phyloP scores from a whole-genome alignment of 2,329 filamentous ascomycete genomes.

The Penicillium sp. region DNA sequence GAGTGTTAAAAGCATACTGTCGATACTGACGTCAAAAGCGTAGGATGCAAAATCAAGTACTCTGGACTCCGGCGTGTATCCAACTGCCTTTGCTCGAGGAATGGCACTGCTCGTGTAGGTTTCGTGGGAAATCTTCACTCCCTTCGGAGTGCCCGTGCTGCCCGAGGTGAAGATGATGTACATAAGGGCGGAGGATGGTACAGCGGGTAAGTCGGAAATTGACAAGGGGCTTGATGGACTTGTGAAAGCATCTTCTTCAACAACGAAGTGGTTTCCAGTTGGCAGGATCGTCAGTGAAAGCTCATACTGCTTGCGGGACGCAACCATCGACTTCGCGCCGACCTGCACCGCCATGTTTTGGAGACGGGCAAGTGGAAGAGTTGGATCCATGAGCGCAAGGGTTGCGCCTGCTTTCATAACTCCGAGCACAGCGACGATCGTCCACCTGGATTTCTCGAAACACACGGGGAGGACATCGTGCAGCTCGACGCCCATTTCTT shows the following conservation, averaged over 20 bases:
- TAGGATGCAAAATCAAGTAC: slow-evolving; percentile 60
- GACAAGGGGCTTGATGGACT: slow-evolving; percentile 9
- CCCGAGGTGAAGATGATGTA: slow-evolving; percentile 62
- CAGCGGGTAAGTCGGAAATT: slow-evolving; percentile 17
- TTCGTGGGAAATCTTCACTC: slow-evolving; percentile 60
- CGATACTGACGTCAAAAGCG: slow-evolving; percentile 53
- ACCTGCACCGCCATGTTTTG: slow-evolving; percentile 34
- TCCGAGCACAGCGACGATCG: slow-evolving; percentile 31
- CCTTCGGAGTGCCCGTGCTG: slow-evolving; percentile 53
- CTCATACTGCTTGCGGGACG: slow-evolving; percentile 29
- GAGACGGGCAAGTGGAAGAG: slow-evolving; percentile 32
- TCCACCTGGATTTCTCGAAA: slow-evolving; percentile 37
- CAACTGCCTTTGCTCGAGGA: slow-evolving; percentile 52
- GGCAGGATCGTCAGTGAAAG: slow-evolving; percentile 34
- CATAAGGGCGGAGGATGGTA: slow-evolving; percentile 42
- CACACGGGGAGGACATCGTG: slow-evolving; percentile 32
- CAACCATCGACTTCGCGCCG: slow-evolving; percentile 28
- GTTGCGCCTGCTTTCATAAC: slow-evolving; percentile 35
- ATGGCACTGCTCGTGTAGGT: slow-evolving; percentile 57
- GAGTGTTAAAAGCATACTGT: slow-evolving; percentile 56
- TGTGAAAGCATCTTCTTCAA: slow-evolving; percentile 27
- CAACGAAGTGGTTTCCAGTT: slow-evolving; percentile 23
- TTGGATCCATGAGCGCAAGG: slow-evolving; percentile 34
- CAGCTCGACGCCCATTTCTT: slow-evolving; percentile 26
- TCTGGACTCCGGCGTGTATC: slow-evolving; percentile 52